Evolutionary conservation across 2,329 filamentous ascomycete species (phyloP).

Genomic region (Ampelomyces quisqualis): DNA sequence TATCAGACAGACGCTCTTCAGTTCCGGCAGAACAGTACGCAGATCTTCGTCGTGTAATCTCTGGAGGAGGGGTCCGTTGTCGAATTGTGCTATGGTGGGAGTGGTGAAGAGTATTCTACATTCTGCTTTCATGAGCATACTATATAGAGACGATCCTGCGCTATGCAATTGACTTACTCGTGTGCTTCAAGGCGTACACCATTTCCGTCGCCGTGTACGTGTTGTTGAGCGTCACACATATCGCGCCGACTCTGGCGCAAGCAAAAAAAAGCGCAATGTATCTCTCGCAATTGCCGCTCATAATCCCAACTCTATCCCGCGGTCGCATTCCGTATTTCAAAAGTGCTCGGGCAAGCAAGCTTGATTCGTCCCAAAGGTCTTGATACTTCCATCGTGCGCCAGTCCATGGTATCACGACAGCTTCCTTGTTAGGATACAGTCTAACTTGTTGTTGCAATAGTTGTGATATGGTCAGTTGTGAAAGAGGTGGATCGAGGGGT

Average conservation of each 20-base stretch:
- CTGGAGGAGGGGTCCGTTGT: slow-evolving; percentile 61
- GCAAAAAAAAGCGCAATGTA: slow-evolving; percentile 70
- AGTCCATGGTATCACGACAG: slow-evolving; percentile 74
- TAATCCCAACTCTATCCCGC: slow-evolving; percentile 72
- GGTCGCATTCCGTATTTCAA: slow-evolving; percentile 65
- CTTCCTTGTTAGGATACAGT: slow-evolving; percentile 65
- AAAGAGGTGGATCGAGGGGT: slow-evolving; percentile 65
- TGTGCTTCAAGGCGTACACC: slow-evolving; percentile 69
- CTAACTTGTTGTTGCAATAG: slow-evolving; percentile 70
- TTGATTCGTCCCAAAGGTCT: slow-evolving; percentile 44
- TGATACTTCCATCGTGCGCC: slow-evolving; percentile 69
- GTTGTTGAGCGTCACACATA: slow-evolving; percentile 76
- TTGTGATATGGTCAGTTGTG: slow-evolving; percentile 71
- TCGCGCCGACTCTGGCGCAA: slow-evolving; percentile 54
- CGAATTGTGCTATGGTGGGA: slow-evolving; percentile 64
- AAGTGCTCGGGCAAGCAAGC: slow-evolving; percentile 49
- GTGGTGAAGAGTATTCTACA: slow-evolving; percentile 75
- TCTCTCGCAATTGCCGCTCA: slow-evolving; percentile 64
- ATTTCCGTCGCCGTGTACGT: slow-evolving; percentile 76
- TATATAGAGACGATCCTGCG: neutral
- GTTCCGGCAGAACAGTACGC: slow-evolving; percentile 23
- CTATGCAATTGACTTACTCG: slow-evolving; percentile 52
- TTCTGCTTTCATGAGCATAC: slow-evolving; percentile 46
- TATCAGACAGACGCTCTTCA: slow-evolving; percentile 36
- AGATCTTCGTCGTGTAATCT: slow-evolving; percentile 27